These are phyloP conservation scores for Nakazawaea ambrosiae DNA, from an alignment of 805 yeast species.

Conservation along the genomic window DNA sequence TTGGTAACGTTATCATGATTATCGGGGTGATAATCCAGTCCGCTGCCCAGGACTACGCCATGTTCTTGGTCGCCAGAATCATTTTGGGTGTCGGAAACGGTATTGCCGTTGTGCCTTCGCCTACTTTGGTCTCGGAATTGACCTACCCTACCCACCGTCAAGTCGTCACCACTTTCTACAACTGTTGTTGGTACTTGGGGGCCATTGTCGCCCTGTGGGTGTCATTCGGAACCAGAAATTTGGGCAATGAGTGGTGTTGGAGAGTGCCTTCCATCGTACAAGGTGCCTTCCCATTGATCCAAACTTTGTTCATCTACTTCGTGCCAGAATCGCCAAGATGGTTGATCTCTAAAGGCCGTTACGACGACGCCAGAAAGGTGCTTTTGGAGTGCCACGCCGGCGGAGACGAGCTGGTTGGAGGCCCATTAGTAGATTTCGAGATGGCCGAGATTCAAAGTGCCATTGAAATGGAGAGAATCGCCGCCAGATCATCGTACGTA, in stretches of 20 bases:
- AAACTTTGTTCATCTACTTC: slow-evolving; percentile 25
- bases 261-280: slow-evolving; percentile 49
- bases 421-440: slow-evolving; percentile 27
- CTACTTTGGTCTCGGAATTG: slow-evolving; percentile 42
- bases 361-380: slow-evolving; percentile 27
- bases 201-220: slow-evolving; percentile 41
- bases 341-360: slow-evolving; percentile 27
- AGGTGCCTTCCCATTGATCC: slow-evolving; percentile 38
- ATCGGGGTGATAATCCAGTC: slow-evolving; percentile 51
- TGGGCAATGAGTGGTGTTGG: slow-evolving; percentile 36
- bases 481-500: slow-evolving; percentile 24
- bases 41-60: slow-evolving; percentile 25
- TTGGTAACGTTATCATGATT: slow-evolving; percentile 46
- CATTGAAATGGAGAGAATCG: slow-evolving; percentile 28
- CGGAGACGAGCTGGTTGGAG: slow-evolving; percentile 18
- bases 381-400: slow-evolving; percentile 32
- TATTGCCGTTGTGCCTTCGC: slow-evolving; percentile 35
- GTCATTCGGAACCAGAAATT: slow-evolving; percentile 31
- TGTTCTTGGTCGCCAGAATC: slow-evolving; percentile 37
- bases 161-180: slow-evolving; percentile 36
- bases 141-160: slow-evolving; percentile 41
- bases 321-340: slow-evolving; percentile 41
- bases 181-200: slow-evolving; percentile 33
- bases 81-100: slow-evolving; percentile 41
- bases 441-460: slow-evolving; percentile 29